phyloP scores from a whole-genome alignment of 768 basidiomycete genomes.

The Fibroporia radiculosa region DNA sequence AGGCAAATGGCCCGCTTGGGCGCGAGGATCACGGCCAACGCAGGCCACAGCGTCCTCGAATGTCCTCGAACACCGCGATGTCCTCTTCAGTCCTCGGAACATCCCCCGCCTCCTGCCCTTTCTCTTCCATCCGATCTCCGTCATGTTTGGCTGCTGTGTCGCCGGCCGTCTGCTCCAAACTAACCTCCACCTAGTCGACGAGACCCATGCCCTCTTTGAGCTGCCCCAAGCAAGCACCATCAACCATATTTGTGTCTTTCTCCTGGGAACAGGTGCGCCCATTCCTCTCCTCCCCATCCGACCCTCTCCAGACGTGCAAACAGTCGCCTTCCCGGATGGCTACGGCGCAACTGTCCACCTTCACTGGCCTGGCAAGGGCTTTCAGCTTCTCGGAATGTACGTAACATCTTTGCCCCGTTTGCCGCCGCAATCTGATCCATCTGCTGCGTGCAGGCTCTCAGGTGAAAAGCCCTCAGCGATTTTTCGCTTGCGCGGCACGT shows the following conservation, averaged over 20 bases:
- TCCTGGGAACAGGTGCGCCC: constrained; percentile 64
- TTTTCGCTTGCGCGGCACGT: constrained; percentile 70
- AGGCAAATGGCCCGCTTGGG: background rate
- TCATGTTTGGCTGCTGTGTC: constrained; percentile 76
- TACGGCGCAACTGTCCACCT: constrained; percentile 83
- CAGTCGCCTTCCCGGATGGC: constrained; percentile 79
- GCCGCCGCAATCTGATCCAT: background rate
- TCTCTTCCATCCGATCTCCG: background rate
- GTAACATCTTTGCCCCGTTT: constrained; percentile 19
- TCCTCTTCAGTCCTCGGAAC: background rate
- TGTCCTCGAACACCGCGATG: constrained; percentile 7
- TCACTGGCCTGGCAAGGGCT: constrained; percentile 81
- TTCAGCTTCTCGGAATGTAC: constrained; percentile 79
- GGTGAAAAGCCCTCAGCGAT: constrained; percentile 89
- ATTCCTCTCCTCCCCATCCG: background rate
- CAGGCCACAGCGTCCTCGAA: constrained; percentile 3
- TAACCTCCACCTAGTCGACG: constrained; percentile 73
- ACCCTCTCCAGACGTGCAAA: background rate
- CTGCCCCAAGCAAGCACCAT: constrained; percentile 63
- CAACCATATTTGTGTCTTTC: constrained; percentile 82
- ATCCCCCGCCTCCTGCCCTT: background rate
- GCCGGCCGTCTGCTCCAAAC: constrained; percentile 76
- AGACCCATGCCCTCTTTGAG: constrained; percentile 76
- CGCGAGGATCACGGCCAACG: background rate
- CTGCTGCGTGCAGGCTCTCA: constrained; percentile 50